Evolutionary conservation across 352 stramenopile genomes (phyloP).

Genomic region (Saprolegnia diclina): DNA sequence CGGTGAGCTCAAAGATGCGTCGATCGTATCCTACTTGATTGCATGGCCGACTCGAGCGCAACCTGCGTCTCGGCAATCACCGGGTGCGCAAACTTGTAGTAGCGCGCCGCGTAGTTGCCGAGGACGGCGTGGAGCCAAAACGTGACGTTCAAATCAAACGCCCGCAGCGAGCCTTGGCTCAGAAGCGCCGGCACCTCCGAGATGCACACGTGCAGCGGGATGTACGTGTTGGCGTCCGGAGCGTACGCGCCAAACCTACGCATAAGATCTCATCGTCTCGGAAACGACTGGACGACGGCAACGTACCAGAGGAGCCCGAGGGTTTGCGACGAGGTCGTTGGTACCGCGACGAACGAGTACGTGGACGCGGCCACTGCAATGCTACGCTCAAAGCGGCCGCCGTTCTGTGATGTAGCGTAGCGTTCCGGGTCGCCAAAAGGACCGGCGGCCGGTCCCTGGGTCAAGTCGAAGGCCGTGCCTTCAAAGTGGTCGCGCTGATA

Average conservation of each 20-base stretch:
- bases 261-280: background rate
- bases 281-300: background rate
- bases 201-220: constrained; percentile 77
- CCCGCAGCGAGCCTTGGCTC: constrained; percentile 50
- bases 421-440: constrained; percentile 88
- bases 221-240: constrained; percentile 80
- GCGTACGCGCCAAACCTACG: constrained; percentile 81
- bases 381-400: constrained; percentile 81
- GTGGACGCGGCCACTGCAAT: constrained; percentile 92
- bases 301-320: constrained; percentile 53
- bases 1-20: no score
- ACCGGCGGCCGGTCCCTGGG: constrained; percentile 57
- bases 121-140: constrained; percentile 79
- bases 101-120: constrained; percentile 74
- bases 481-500: constrained; percentile 92
- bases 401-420: constrained; percentile 52
- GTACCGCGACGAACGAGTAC: constrained; percentile 82
- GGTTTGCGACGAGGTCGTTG: constrained; percentile 47
- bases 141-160: constrained; percentile 51
- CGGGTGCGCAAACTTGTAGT: constrained; percentile 61
- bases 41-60: constrained; percentile 39
- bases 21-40: background rate
- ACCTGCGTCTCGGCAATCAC: constrained; percentile 55
- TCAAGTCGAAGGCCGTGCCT: constrained; percentile 87
- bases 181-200: constrained; percentile 42